Conservation (phyloP, 164 flowering plant genomes). For the Aristolochia californica region DNA sequence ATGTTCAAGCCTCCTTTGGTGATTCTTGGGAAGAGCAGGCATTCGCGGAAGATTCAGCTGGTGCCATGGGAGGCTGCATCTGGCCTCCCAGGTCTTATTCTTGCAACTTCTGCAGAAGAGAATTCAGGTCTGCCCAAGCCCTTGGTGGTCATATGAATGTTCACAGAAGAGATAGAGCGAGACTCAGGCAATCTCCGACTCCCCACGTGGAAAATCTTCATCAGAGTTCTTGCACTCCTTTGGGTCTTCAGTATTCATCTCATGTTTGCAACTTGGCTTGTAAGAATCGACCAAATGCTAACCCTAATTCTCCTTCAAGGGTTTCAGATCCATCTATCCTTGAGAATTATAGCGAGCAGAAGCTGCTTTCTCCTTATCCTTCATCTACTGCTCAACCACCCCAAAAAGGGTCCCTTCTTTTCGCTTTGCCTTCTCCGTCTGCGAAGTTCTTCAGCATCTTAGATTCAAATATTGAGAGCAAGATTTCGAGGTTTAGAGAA, state of each 20-base stretch:
- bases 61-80: constrained; percentile 59
- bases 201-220: constrained; percentile 14
- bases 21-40: constrained; percentile 94
- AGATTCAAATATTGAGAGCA: constrained; percentile 18
- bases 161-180: constrained; percentile 80
- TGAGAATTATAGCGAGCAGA: constrained; percentile 11
- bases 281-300: constrained; percentile 33
- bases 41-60: constrained; percentile 81
- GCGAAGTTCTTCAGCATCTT: constrained; percentile 11
- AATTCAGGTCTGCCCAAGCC: constrained; percentile 91
- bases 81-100: constrained; percentile 95
- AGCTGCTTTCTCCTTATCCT: constrained; percentile 14
- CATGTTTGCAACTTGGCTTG: constrained; percentile 26
- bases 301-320: constrained; percentile 26
- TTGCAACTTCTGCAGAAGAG: constrained; percentile 78
- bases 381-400: constrained; percentile 15
- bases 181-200: constrained; percentile 47
- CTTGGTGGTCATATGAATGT: constrained; percentile 97
- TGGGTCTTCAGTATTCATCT: constrained; percentile 23
- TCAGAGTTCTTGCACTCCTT: constrained; percentile 13
- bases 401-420: constrained; percentile 12
- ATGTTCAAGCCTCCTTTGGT: constrained; percentile 12
- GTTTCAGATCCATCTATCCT: constrained; percentile 25
- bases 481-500: constrained; percentile 11
- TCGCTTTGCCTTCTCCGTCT: constrained; percentile 15